Percentiles rank a stretch among this genome's conserved stretches.
Evolutionary conservation across 768 basidiomycete genomes (phyloP).

Genomic region (Boletus reticulatus): DNA sequence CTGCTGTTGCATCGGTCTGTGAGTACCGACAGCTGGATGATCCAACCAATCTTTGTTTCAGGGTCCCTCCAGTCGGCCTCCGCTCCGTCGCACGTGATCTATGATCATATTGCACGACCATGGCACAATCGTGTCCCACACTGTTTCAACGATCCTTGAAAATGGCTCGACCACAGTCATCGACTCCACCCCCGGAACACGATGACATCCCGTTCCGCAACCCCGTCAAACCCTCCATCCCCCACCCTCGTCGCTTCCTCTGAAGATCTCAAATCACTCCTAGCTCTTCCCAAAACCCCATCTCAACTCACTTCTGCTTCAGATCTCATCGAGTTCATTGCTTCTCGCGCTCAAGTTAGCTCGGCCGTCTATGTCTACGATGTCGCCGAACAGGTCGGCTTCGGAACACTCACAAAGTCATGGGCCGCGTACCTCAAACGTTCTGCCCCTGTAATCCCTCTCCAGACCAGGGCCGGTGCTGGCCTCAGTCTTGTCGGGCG

Average conservation of each 20-base stretch:
- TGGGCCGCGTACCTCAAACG: slow-evolving; percentile 48
- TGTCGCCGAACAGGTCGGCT: slow-evolving; percentile 79
- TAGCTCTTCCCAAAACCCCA: not conserved
- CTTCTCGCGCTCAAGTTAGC: slow-evolving; percentile 53
- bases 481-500: slow-evolving; percentile 78
- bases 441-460: slow-evolving; percentile 55
- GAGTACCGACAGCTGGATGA: too few relatives aligned
- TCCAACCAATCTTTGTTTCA: too few relatives aligned
- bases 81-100: slow-evolving; percentile 27
- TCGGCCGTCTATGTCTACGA: slow-evolving; percentile 81
- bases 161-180: not conserved
- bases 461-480: slow-evolving; percentile 85
- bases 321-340: slow-evolving; percentile 63
- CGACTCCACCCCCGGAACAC: not conserved
- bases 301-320: slow-evolving; percentile 44
- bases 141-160: not conserved
- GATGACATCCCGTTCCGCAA: slow-evolving; percentile 3
- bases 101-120: slow-evolving; percentile 22
- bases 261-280: slow-evolving; percentile 29
- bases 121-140: slow-evolving; percentile 32
- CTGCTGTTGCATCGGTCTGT: too few relatives aligned
- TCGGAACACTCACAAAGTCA: slow-evolving; percentile 68
- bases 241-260: slow-evolving; percentile 35
- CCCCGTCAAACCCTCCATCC: slow-evolving; percentile 16
- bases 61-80: too few relatives aligned